These are phyloP conservation scores for Hygrocybe punicea DNA, from an alignment of 768 basidiomycete species.

Conservation along the genomic window DNA sequence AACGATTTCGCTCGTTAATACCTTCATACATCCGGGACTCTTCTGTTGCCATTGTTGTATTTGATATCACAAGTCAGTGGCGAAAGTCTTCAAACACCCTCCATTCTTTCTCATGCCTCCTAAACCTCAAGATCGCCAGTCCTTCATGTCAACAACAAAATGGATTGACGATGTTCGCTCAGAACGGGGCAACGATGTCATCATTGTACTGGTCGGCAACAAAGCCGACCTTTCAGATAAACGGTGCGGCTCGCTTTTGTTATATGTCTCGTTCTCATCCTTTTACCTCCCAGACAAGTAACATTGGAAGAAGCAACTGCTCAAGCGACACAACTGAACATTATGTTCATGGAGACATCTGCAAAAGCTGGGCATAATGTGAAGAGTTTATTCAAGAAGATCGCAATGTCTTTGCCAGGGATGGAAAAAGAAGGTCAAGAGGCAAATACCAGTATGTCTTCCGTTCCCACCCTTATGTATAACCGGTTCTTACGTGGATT, in stretches of 20 bases:
- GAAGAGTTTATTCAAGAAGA: conserved; percentile 98
- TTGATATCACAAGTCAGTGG: conserved; percentile 92
- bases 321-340: conserved; percentile 83
- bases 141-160: conserved; percentile 97
- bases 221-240: conserved; percentile 99
- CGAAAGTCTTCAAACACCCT: background rate
- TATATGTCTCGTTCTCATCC: conserved; percentile 1
- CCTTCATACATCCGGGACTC: conserved; percentile 99
- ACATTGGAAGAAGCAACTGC: conserved; percentile 95
- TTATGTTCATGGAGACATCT: conserved; percentile 99
- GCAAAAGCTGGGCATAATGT: conserved; percentile 99
- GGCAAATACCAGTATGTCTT: conserved; percentile 51
- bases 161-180: conserved; percentile 99
- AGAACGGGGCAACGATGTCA: conserved; percentile 95
- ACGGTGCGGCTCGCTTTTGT: conserved; percentile 54
- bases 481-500: background rate
- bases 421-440: conserved; percentile 79
- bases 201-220: conserved; percentile 97
- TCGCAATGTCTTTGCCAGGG: conserved; percentile 95
- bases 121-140: conserved; percentile 71
- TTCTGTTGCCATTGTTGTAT: conserved; percentile 97
- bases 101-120: conserved; percentile 2
- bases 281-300: conserved; percentile 70
- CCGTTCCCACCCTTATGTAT: background rate
- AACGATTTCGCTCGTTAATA: conserved; percentile 95